Conservation (phyloP, 495 filamentous ascomycete species). For the Neurospora sp. region DNA sequence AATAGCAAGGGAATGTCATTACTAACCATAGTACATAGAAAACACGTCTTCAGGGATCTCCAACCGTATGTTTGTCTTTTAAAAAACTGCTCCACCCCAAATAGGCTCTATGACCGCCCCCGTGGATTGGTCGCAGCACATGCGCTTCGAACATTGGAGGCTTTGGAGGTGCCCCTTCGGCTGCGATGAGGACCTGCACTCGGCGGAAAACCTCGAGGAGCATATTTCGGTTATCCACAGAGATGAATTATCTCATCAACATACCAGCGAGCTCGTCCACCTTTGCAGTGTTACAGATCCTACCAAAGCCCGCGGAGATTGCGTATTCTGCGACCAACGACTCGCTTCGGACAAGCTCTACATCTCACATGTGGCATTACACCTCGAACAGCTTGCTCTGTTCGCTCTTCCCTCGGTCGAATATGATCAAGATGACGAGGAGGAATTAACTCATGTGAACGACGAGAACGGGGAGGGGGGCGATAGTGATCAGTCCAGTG, state of each 20-base stretch:
- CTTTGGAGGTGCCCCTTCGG: background rate
- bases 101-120: background rate
- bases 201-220: background rate
- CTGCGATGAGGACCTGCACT: background rate
- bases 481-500: too few species aligned
- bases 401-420: background rate
- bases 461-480: too few species aligned
- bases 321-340: background rate
- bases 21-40: background rate
- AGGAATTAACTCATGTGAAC: too few species aligned
- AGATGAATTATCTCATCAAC: background rate
- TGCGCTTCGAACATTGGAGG: conserved; percentile 1
- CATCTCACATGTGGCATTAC: background rate
- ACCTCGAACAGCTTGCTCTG: background rate
- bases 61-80: conserved; percentile 16
- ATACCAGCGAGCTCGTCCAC: background rate
- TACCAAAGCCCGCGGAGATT: background rate
- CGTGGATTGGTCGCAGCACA: background rate
- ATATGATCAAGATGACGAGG: background rate
- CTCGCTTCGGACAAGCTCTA: background rate
- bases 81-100: background rate
- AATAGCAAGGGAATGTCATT: too few species aligned
- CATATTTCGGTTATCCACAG: background rate
- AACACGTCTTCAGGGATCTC: conserved; percentile 18
- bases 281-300: background rate